phyloP scores from a whole-genome alignment of 164 flowering plant species.

The Tetrastigma voinierianum region DNA sequence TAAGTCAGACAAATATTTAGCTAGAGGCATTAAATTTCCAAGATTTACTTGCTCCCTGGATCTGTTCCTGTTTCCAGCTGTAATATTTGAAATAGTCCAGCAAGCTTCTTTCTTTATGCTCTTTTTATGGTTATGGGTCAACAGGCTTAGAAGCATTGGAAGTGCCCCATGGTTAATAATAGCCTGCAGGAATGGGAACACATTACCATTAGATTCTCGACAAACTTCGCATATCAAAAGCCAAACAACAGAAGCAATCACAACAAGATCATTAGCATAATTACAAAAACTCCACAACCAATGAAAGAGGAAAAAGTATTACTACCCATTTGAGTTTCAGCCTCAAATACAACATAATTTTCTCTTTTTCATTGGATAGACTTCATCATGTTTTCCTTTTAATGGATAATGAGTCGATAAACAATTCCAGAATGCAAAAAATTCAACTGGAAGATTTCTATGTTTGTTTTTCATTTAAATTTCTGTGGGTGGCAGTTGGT shows the following conservation, averaged over 20 bases:
- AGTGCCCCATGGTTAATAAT: conserved; percentile 59
- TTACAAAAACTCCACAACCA: too few relatives aligned
- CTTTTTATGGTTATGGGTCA: conserved; percentile 68
- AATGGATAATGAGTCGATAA: too few relatives aligned
- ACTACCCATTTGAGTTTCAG: too few relatives aligned
- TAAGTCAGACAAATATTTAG: background rate
- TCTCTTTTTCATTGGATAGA: too few relatives aligned
- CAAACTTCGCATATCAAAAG: background rate
- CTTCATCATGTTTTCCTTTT: too few relatives aligned
- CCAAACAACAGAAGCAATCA: background rate
- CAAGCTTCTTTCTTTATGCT: conserved; percentile 83
- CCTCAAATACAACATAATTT: too few relatives aligned
- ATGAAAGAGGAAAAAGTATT: too few relatives aligned
- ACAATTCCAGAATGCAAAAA: too few relatives aligned
- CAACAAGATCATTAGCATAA: background rate
- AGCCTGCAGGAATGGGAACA: conserved; percentile 26
- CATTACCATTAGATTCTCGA: background rate
- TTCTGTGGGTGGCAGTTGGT: too few relatives aligned
- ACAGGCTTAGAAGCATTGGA: conserved; percentile 59
- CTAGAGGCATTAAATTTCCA: background rate
- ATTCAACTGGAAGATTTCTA: too few relatives aligned
- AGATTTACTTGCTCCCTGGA: conserved; percentile 36
- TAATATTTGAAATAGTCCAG: conserved; percentile 76
- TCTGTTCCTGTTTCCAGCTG: conserved; percentile 83
- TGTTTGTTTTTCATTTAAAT: too few relatives aligned